These are phyloP conservation scores for Aspergillus steynii DNA, from an alignment of 495 filamentous ascomycete genomes.

Conservation along the genomic window DNA sequence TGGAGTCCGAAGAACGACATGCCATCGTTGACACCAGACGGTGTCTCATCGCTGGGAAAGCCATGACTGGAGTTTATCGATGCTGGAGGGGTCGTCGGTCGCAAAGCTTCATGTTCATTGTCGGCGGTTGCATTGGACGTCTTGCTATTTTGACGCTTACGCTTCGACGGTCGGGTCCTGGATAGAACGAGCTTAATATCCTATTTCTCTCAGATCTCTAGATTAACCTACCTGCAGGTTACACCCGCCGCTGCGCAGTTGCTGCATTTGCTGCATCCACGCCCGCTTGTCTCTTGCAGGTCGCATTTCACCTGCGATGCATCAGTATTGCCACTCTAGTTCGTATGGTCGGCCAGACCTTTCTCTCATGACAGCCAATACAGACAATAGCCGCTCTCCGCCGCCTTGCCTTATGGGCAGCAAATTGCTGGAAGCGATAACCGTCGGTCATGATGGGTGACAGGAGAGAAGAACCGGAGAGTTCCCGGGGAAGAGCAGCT, in stretches of 20 bases:
- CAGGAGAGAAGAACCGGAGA: neutral
- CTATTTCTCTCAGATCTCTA: no score
- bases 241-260: conserved; percentile 28
- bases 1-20: no score
- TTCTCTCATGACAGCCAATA: conserved; percentile 36
- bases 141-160: no score
- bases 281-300: conserved; percentile 26
- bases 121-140: no score
- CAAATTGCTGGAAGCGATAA: conserved; percentile 14
- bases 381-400: conserved; percentile 37
- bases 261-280: conserved; percentile 29
- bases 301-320: conserved; percentile 33
- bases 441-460: neutral
- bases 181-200: no score
- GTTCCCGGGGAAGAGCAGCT: no score
- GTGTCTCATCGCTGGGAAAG: no score
- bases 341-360: conserved; percentile 17
- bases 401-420: conserved; percentile 27
- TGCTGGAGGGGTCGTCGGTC: no score
- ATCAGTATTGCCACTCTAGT: conserved; percentile 1
- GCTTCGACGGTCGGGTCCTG: no score
- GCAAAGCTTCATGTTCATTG: no score
- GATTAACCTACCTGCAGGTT: conserved; percentile 24
- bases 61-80: no score
- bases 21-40: no score